These are phyloP conservation scores for Penicillium alfredii DNA, from an alignment of 495 filamentous ascomycete genomes.

Conservation along the genomic window DNA sequence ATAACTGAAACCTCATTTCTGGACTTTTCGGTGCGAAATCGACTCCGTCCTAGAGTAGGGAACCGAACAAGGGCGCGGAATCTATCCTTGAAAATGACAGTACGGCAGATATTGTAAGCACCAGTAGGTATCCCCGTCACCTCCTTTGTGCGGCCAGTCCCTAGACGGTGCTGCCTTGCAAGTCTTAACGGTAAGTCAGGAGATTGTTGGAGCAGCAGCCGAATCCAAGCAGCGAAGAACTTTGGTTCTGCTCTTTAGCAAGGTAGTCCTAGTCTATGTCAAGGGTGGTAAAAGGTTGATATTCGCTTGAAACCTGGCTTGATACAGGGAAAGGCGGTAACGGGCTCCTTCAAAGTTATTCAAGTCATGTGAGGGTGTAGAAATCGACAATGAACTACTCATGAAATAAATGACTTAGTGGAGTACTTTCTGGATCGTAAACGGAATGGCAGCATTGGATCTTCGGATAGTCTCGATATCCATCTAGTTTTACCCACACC, in stretches of 20 bases:
- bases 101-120: conserved; percentile 6
- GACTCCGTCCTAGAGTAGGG: conserved; percentile 1
- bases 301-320: too few relatives aligned
- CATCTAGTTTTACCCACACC: too few relatives aligned
- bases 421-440: too few relatives aligned
- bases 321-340: too few relatives aligned
- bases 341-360: too few relatives aligned
- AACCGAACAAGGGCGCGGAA: conserved; percentile 1
- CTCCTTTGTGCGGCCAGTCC: not conserved
- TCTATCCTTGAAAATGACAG: conserved; percentile 2
- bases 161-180: not conserved
- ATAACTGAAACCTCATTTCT: conserved; percentile 30
- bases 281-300: too few relatives aligned
- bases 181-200: conserved; percentile 1
- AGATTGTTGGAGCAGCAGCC: not conserved
- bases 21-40: conserved; percentile 8
- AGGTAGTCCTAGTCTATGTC: conserved; percentile 13
- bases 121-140: conserved; percentile 4
- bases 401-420: too few relatives aligned
- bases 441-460: too few relatives aligned
- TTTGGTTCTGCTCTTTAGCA: conserved; percentile 7
- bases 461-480: too few relatives aligned
- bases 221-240: not conserved
- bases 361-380: too few relatives aligned
- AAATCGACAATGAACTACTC: too few relatives aligned